These are phyloP conservation scores for Helminthosporium solani DNA, from an alignment of 2,329 filamentous ascomycete species.

Conservation along the genomic window DNA sequence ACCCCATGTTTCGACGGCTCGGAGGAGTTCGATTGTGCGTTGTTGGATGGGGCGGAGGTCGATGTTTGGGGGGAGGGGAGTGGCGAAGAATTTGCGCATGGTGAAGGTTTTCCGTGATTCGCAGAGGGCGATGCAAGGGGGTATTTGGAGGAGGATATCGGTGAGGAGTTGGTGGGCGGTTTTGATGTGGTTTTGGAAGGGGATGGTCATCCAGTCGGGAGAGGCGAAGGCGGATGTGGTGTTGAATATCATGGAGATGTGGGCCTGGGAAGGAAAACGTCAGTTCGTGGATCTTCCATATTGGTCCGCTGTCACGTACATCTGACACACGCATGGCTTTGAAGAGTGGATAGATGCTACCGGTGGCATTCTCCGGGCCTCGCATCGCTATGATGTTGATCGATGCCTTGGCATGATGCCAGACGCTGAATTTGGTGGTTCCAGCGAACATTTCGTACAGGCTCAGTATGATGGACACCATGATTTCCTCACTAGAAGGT, in stretches of 20 bases:
- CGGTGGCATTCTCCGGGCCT: conserved; percentile 30
- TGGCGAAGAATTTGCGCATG: conserved; percentile 23
- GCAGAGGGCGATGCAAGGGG: conserved; percentile 20
- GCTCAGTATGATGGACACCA: conserved; percentile 31
- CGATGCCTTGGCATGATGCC: conserved; percentile 31
- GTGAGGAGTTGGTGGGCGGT: conserved; percentile 28
- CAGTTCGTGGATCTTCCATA: background rate
- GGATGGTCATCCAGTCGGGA: conserved; percentile 32
- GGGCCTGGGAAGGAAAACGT: conserved; percentile 15
- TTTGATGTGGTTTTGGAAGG: conserved; percentile 23
- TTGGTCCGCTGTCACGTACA: conserved; percentile 13
- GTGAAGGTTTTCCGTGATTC: conserved; percentile 16
- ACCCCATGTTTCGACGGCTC: conserved; percentile 23
- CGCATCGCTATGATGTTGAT: conserved; percentile 34
- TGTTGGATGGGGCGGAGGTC: conserved; percentile 10
- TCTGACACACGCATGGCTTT: conserved; percentile 32
- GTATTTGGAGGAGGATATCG: conserved; percentile 32
- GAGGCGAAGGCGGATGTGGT: conserved; percentile 28
- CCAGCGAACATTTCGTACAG: conserved; percentile 36
- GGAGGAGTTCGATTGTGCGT: conserved; percentile 18
- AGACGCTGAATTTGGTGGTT: conserved; percentile 28
- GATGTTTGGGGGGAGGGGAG: conserved; percentile 5
- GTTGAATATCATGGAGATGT: conserved; percentile 29
- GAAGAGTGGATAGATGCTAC: conserved; percentile 27
- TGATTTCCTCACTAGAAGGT: conserved; percentile 30